phyloP scores from a whole-genome alignment of 2,329 filamentous ascomycete species.

The Bimuria novae-zelandiae region DNA sequence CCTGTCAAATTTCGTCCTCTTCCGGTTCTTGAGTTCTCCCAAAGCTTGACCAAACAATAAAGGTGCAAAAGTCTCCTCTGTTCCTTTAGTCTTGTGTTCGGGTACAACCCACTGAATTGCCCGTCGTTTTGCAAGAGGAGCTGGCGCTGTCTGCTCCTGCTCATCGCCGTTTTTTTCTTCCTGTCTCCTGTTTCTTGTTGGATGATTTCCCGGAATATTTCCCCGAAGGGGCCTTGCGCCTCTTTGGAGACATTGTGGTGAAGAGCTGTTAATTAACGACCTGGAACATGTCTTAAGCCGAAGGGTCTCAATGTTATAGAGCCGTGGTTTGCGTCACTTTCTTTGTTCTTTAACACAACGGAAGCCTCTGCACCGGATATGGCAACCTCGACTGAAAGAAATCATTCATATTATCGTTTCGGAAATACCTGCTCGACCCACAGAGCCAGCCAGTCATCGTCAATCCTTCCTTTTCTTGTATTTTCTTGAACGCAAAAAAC shows the following conservation, averaged over 20 bases:
- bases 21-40: background rate
- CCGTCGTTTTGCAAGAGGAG: background rate
- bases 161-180: background rate
- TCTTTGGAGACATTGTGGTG: constrained; percentile 1
- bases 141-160: background rate
- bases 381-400: background rate
- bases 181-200: background rate
- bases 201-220: background rate
- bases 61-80: background rate
- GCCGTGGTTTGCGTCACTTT: background rate
- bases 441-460: too few species aligned
- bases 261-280: background rate
- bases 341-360: constrained; percentile 1
- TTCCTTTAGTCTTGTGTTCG: background rate
- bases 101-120: background rate
- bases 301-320: background rate
- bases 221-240: background rate
- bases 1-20: background rate
- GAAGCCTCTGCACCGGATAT: background rate
- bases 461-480: too few species aligned
- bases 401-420: too few species aligned
- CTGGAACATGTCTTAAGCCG: background rate
- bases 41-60: background rate
- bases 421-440: too few species aligned
- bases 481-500: too few species aligned